Conservation (phyloP, 139 green algal genomes). For the Haematococcus lacustris region DNA sequence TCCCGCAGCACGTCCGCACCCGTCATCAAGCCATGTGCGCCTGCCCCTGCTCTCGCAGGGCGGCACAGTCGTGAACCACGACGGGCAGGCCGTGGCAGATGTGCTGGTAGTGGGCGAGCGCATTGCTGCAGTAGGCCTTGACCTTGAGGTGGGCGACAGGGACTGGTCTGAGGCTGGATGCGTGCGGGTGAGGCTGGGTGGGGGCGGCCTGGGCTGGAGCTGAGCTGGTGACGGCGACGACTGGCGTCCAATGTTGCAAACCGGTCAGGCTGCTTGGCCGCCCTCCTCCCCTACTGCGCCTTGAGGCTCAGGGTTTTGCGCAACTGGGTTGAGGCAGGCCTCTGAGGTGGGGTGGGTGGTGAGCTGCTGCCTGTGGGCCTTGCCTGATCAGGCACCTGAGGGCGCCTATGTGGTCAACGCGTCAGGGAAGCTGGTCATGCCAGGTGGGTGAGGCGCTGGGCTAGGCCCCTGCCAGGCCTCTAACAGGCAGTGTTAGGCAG, state of each 20-base stretch:
- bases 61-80: slow-evolving; percentile 7
- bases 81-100: background rate
- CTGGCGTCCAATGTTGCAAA: background rate
- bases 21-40: background rate
- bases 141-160: slow-evolving; percentile 1
- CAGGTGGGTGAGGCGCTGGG: no score
- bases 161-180: no score
- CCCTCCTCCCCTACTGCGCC: background rate
- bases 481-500: no score
- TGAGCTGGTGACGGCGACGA: background rate
- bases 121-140: background rate
- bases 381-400: slow-evolving; percentile 7
- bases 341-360: background rate
- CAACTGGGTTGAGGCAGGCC: background rate
- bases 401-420: slow-evolving; percentile 65
- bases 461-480: no score
- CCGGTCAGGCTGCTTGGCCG: background rate
- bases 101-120: background rate
- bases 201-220: no score
- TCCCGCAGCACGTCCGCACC: no score
- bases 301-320: background rate
- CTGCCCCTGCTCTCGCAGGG: background rate
- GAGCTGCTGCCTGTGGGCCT: background rate
- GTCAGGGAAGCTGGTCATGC: slow-evolving; percentile 76
- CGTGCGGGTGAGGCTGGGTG: no score